Percentiles rank a stretch among this genome's conserved stretches.
Evolutionary conservation across 345 rosid species (phyloP).

Genomic region (Stellera chamaejasme): DNA sequence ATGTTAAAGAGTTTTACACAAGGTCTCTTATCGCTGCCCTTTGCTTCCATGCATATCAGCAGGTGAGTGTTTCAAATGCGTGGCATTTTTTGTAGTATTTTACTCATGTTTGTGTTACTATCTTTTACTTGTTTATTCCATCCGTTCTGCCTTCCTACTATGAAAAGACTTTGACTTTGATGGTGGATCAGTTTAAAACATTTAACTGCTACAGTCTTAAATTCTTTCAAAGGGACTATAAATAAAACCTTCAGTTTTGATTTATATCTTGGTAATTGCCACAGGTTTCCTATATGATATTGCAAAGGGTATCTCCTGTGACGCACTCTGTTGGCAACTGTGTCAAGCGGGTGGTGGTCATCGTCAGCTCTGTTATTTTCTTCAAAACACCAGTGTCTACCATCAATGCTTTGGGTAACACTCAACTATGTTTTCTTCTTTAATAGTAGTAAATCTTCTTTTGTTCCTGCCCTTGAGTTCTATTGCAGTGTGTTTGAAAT

Average conservation of each 20-base stretch:
- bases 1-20: constrained; percentile 48
- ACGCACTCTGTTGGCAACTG: constrained; percentile 98
- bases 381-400: constrained; percentile 78
- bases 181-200: neutral
- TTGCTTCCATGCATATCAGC: constrained; percentile 97
- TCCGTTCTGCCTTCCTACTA: too few relatives aligned
- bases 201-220: neutral
- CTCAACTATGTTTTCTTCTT: neutral
- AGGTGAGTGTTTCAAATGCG: constrained; percentile 34
- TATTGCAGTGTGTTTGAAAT: neutral
- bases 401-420: constrained; percentile 74
- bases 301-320: constrained; percentile 96
- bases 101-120: neutral
- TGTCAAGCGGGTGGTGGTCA: constrained; percentile 98
- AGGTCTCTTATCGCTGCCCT: constrained; percentile 81
- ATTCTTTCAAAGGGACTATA: neutral
- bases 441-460: neutral
- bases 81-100: constrained; percentile 1
- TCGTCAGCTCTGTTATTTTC: constrained; percentile 96
- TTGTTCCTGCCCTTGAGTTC: neutral
- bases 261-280: constrained; percentile 4
- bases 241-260: constrained; percentile 1
- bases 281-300: constrained; percentile 95
- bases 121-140: neutral
- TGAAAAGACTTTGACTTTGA: neutral